Evolutionary conservation across 768 basidiomycete genomes (phyloP).

Genomic region (Suillus bovinus): DNA sequence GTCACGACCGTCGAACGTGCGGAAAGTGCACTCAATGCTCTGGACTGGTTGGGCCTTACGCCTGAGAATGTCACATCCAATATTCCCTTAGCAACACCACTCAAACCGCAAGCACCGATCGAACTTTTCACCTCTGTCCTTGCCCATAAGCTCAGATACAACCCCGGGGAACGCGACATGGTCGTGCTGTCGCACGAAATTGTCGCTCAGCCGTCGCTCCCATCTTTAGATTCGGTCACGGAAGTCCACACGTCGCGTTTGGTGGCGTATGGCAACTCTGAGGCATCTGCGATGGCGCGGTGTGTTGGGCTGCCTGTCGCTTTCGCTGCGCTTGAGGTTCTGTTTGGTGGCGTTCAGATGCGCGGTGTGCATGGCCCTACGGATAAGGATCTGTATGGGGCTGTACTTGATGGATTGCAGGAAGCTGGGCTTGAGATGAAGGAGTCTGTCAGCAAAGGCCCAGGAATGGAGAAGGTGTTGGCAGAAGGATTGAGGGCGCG

Average conservation of each 20-base stretch:
- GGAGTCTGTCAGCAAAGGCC: slow-evolving; percentile 39
- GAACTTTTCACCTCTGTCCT: slow-evolving; percentile 77
- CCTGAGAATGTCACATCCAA: not conserved
- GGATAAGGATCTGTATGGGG: slow-evolving; percentile 56
- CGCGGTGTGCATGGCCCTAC: slow-evolving; percentile 74
- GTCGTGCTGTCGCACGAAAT: slow-evolving; percentile 87
- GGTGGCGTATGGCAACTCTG: slow-evolving; percentile 56
- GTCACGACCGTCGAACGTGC: slow-evolving; percentile 18
- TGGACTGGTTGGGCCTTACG: slow-evolving; percentile 41
- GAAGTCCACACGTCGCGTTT: slow-evolving; percentile 69
- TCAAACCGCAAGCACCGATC: slow-evolving; percentile 57
- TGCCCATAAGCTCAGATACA: slow-evolving; percentile 69
- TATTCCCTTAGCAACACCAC: slow-evolving; percentile 32
- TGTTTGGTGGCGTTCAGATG: slow-evolving; percentile 56
- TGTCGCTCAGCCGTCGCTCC: slow-evolving; percentile 39
- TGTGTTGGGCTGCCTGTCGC: slow-evolving; percentile 90
- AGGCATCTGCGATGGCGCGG: slow-evolving; percentile 82
- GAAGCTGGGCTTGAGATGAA: slow-evolving; percentile 43
- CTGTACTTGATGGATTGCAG: slow-evolving; percentile 63
- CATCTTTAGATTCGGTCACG: slow-evolving; percentile 24
- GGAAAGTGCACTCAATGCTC: slow-evolving; percentile 38
- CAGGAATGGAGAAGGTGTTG: slow-evolving; percentile 47
- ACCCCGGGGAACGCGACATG: slow-evolving; percentile 74
- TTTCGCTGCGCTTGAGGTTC: slow-evolving; percentile 69
- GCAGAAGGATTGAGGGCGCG: slow-evolving; percentile 20